Evolutionary conservation across 495 filamentous ascomycete genomes (phyloP), one percentile per base, ranked within the genome.

Genomic region (Neurospora terricola): DNA sequence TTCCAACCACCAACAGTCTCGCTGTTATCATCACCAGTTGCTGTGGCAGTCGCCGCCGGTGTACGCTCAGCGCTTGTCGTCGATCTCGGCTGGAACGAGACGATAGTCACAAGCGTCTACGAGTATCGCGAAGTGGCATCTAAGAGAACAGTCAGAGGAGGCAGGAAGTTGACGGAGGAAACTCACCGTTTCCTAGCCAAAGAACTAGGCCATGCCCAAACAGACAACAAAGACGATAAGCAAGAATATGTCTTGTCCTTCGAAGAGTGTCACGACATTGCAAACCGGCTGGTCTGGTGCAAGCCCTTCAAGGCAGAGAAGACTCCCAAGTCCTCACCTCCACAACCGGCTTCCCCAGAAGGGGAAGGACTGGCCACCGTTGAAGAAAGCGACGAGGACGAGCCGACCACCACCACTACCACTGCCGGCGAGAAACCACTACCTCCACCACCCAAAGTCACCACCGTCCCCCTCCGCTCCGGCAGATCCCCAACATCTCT

Each of bases 31-130:
- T 87, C 90, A 7, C 88, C 94, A 1, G 83, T 92, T 14, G 89
- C 94, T 81, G 80, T 88, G 10, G 84, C 89, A n/a, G 88, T 92
- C 5, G 91, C 90, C 39, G 93, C 94, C 10, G 96, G 96, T 5
- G 84, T 94, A 70, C 90, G 96, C 14, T 90, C 92, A 21, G 92
- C 89, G 3, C 80, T 98, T 34, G 88, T 98, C 4, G 86, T 98
- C 11, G 94, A 98, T 78, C 84, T 99, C 42, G 95, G 95, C 71
- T 98, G 96, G 96, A 87, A 87, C 48, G 96, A 98, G 79, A 95
- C 93, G 0, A 87, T 90, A 0, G 87, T 94, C 16, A 96, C 92
- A 0, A 89, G 88, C 3, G 85, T 98, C 27, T 98, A 93, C 77
- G 96, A 99, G 80, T 96, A 94, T 73, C 87, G 95, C 70, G 93